Evolutionary conservation across 257 asterid genomes (phyloP), one percentile per base, ranked within the genome.

Genomic region (Petunia secreta): DNA sequence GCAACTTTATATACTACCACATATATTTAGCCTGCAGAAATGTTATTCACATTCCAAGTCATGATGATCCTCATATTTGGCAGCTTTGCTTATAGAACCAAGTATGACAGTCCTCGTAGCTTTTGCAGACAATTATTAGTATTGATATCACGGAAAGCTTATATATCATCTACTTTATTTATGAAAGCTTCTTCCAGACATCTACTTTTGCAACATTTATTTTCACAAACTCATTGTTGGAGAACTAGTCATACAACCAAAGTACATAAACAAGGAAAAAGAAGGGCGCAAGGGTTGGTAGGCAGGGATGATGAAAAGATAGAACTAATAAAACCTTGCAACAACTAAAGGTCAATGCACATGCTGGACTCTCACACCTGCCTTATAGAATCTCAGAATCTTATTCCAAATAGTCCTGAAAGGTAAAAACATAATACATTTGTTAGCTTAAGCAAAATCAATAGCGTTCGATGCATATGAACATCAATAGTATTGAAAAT

Each of bases 161-260:
- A 34, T 44, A 44, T 16, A 16, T 44, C 41, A 68, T 36, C 7
- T 16, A 68, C 58, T 44, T 41, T 8, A 3, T 53, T 67, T 13
- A 8, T 8, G 25, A 25, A 25, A 25, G 2, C 4, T 13, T 15
- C 37, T 3, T 40, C 15, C 6, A 66, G 7, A 16, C 40, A 67
- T 7, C 76, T n/a, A 68, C 55, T 68, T 63, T 7, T 69, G 76
- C 41, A 68, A 69, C 59, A 44, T 34, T 71, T 69, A 69, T 48
- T 69, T 69, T 69, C 36, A 71, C 44, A 34, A 10, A 71, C 5
- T 44, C 59, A 5, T 25, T 5, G 60, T 25, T 0, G 1, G 11
- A 5, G 11, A 71, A 50, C 13, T 25, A 5, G 59, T 2, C 10
- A 71, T 25, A 71, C 60, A 71, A 48, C 16, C 34, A 71, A 48